A percentile compares a stretch with the other conserved stretches of the same genome.
phyloP scores from a whole-genome alignment of 106 monocot species.

The Dioscorea alata region DNA sequence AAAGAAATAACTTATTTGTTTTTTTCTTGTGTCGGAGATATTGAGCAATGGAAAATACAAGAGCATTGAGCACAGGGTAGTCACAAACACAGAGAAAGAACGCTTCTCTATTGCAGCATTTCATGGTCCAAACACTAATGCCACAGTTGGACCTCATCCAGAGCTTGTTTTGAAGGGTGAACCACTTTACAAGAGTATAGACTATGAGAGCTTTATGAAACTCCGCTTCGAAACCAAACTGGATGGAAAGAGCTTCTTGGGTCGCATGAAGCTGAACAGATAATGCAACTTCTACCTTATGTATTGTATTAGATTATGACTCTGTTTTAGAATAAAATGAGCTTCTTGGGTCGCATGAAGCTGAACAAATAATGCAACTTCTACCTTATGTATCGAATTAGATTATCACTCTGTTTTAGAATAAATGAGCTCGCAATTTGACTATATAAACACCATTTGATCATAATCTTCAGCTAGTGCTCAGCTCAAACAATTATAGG shows the following conservation, averaged over 20 bases:
- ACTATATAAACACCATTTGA: no score
- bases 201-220: slow-evolving; percentile 15
- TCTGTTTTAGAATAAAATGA: not conserved
- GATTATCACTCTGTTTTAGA: no score
- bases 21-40: slow-evolving; percentile 20
- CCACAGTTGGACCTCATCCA: slow-evolving; percentile 6
- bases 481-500: no score
- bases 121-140: slow-evolving; percentile 1
- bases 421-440: no score
- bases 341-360: slow-evolving; percentile 36
- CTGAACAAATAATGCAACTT: slow-evolving; percentile 3
- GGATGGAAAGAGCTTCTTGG: slow-evolving; percentile 41
- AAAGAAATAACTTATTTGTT: not conserved
- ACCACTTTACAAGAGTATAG: slow-evolving; percentile 20
- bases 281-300: not conserved
- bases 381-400: no score
- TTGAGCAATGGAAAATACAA: slow-evolving; percentile 23
- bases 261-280: slow-evolving; percentile 28
- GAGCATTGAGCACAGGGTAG: slow-evolving; percentile 23
- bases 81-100: slow-evolving; percentile 16
- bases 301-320: no score
- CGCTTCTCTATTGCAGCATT: slow-evolving; percentile 12
- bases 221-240: slow-evolving; percentile 24
- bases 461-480: no score
- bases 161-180: slow-evolving; percentile 9